Conservation (phyloP, 345 rosid species). For the Passiflora organensis region DNA sequence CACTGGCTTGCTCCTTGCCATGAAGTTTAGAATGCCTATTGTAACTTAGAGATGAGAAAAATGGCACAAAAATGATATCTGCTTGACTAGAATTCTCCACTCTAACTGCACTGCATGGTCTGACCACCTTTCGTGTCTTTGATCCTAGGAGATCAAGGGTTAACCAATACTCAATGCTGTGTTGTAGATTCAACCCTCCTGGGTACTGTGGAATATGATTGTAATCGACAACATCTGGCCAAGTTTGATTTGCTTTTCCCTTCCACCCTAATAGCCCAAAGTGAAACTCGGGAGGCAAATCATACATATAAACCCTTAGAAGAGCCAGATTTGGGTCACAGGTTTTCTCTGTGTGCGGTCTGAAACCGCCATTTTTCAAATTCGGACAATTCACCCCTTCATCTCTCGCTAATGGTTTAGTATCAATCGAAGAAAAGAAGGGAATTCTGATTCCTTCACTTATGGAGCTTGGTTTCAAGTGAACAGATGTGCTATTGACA, state of each 20-base stretch:
- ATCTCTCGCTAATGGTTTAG: conserved; percentile 15
- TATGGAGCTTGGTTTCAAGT: conserved; percentile 28
- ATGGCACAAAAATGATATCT: conserved; percentile 73
- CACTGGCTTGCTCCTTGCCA: conserved; percentile 47
- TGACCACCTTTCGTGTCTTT: conserved; percentile 27
- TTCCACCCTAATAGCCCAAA: conserved; percentile 86
- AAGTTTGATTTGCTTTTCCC: conserved; percentile 42
- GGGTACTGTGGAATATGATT: conserved; percentile 53
- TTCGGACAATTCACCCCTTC: conserved; percentile 13
- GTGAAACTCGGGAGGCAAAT: conserved; percentile 77
- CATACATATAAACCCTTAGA: conserved; percentile 77
- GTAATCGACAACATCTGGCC: conserved; percentile 55
- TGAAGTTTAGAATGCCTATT: conserved; percentile 60
- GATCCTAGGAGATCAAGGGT: conserved; percentile 85
- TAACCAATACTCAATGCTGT: conserved; percentile 92
- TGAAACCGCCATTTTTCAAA: conserved; percentile 8
- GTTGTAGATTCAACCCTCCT: conserved; percentile 81
- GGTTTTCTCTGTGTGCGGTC: conserved; percentile 13
- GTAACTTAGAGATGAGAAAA: conserved; percentile 74
- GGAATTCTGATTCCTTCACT: conserved; percentile 30
- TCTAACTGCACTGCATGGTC: conserved; percentile 55
- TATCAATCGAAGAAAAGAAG: conserved; percentile 22
- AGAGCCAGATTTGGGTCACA: conserved; percentile 28
- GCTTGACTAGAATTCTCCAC: conserved; percentile 60
- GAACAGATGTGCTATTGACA: conserved; percentile 43